phyloP scores from a whole-genome alignment of 1,139 yeast species.

The Geotrichum klebahnii region DNA sequence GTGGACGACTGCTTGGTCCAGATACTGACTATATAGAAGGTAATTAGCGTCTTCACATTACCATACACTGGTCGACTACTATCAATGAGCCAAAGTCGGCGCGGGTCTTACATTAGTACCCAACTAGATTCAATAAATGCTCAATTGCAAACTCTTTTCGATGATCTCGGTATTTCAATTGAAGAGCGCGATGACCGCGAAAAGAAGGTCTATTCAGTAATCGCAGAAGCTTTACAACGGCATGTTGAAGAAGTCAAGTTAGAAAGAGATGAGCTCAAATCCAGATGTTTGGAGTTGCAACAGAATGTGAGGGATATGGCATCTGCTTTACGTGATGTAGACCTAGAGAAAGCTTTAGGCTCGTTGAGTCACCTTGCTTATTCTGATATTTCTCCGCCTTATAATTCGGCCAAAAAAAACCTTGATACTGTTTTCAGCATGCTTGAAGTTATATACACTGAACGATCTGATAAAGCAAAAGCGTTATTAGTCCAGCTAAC shows the following conservation, averaged over 20 bases:
- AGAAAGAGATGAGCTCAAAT: slow-evolving; percentile 33
- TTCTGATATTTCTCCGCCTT: slow-evolving; percentile 16
- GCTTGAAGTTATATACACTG: slow-evolving; percentile 15
- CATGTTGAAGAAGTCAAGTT: slow-evolving; percentile 33
- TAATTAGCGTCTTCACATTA: not conserved
- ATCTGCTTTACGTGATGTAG: slow-evolving; percentile 33
- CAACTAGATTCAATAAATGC: slow-evolving; percentile 34
- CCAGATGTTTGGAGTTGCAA: slow-evolving; percentile 31
- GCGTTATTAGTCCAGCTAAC: slow-evolving; percentile 14
- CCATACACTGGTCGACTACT: not conserved
- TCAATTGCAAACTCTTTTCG: slow-evolving; percentile 36
- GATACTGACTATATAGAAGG: not conserved
- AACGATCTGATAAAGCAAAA: slow-evolving; percentile 17
- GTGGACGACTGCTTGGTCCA: not conserved
- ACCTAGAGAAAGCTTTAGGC: slow-evolving; percentile 22
- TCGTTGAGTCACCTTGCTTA: slow-evolving; percentile 5
- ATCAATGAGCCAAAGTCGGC: slow-evolving; percentile 4
- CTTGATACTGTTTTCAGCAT: slow-evolving; percentile 3
- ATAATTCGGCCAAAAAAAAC: not conserved
- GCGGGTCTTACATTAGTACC: slow-evolving; percentile 34
- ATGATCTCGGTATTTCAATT: slow-evolving; percentile 36
- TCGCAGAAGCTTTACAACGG: slow-evolving; percentile 34
- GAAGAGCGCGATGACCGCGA: slow-evolving; percentile 35
- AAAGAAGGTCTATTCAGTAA: slow-evolving; percentile 33
- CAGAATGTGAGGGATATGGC: slow-evolving; percentile 31